Evolutionary conservation across 306 rosid species (phyloP), one percentile per base, ranked within the genome.

Genomic region (Senna tora): DNA sequence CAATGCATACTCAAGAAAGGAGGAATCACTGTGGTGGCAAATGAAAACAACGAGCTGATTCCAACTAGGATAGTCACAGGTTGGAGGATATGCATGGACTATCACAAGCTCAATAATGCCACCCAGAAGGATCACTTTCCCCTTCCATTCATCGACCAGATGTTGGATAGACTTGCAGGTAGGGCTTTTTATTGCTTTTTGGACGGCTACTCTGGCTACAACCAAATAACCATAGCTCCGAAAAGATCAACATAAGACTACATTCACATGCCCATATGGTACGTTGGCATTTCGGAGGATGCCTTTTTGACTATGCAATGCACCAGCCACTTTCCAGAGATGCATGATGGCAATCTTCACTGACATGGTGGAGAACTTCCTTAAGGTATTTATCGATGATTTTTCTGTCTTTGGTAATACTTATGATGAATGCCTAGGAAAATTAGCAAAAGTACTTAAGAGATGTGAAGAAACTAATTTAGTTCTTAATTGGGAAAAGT

Each of bases 361-460:
- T 41, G 54, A 42, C 6, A 65, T 53, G 32, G 20, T 67, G 28
- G 59, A 67, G 19, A 46, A 30, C 5, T 67, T 19, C 16, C 15
- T 67, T 13, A 16, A 67, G 1, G 10, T 67, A 1, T 67, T 47
- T 4, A 67, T 67, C 43, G 72, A 47, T 46, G 22, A 67, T n/a
- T 41, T 65, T 0, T 41, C 53, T 8, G 5, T 43, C 5, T 65
- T 65, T 65, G 2, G 54, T 8, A 17, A 19, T 12, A 25, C 72
- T 46, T 66, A 6, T 45, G 42, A 46, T 66, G 7, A 2, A 2
- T 66, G 71, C n/a, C 11, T 66, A n/a, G 3, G 0, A 1, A 10
- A 42, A 2, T 3, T 42, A 1, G 14, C 14, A 0, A 10, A 2
- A 10, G 15, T 42, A 0, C 11, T 42, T 0, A 0, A 42, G 12